Conservation (phyloP, 495 filamentous ascomycete genomes). For the Talaromyces nanjingensis region DNA sequence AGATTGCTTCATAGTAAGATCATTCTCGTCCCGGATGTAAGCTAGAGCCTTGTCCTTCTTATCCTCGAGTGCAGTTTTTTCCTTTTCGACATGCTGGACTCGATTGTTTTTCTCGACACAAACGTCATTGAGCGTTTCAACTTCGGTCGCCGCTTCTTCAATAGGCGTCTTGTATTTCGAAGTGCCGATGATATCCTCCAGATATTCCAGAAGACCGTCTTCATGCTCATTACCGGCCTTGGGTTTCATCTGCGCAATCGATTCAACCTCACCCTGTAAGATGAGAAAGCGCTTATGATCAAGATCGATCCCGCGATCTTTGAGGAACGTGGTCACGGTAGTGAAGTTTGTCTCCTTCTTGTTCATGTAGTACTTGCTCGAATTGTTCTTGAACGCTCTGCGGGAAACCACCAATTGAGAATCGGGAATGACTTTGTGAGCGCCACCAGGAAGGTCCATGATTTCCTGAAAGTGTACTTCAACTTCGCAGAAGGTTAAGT, state of each 20-base stretch:
- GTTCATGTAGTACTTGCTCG: constrained; percentile 97
- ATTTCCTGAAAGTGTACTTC: constrained; percentile 94
- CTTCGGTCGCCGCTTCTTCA: constrained; percentile 82
- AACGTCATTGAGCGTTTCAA: constrained; percentile 87
- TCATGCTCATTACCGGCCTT: constrained; percentile 93
- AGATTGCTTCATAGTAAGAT: constrained; percentile 79
- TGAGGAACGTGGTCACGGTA: constrained; percentile 78
- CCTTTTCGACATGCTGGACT: constrained; percentile 97
- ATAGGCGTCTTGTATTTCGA: constrained; percentile 97
- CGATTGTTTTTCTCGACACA: constrained; percentile 90
- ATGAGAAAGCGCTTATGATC: constrained; percentile 99
- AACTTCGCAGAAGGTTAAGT: constrained; percentile 87
- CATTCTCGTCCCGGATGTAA: constrained; percentile 87
- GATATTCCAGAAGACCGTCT: constrained; percentile 90
- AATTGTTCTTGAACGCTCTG: constrained; percentile 94
- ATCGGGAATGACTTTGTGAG: constrained; percentile 65
- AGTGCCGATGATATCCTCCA: constrained; percentile 97
- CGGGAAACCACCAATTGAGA: constrained; percentile 83
- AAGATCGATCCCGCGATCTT: constrained; percentile 83
- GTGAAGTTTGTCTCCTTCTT: constrained; percentile 83
- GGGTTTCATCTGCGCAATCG: constrained; percentile 97
- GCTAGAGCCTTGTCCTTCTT: constrained; percentile 93
- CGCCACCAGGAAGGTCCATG: constrained; percentile 74
- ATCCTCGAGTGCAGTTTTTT: constrained; percentile 83
- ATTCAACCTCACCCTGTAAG: constrained; percentile 95